Evolutionary conservation across 2,329 filamentous ascomycete genomes (phyloP).

Genomic region (Pyricularia sp.): DNA sequence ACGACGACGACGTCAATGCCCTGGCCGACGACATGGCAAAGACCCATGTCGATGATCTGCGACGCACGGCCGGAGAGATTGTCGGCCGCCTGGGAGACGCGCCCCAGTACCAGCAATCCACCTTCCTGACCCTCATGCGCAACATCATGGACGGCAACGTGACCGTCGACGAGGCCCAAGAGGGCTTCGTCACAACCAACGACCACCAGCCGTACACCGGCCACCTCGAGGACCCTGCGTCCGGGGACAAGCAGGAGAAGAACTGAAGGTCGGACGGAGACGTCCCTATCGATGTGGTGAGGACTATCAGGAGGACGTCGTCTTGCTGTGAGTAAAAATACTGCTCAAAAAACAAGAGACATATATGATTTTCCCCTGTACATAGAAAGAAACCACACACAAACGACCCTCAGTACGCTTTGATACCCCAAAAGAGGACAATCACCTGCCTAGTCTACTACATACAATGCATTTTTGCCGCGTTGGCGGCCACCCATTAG

Average conservation of each 20-base stretch:
- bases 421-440: background rate
- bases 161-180: conserved; percentile 46
- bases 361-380: background rate
- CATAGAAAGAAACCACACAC: background rate
- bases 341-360: background rate
- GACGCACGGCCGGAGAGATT: conserved; percentile 57
- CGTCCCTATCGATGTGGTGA: conserved; percentile 5
- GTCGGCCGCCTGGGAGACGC: conserved; percentile 57
- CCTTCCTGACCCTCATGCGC: conserved; percentile 66
- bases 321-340: background rate
- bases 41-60: conserved; percentile 33
- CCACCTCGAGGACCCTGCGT: conserved; percentile 1
- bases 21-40: conserved; percentile 10
- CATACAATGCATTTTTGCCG: background rate
- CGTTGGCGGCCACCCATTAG: background rate
- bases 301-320: conserved; percentile 2
- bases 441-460: background rate
- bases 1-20: conserved; percentile 5
- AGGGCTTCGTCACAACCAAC: conserved; percentile 14
- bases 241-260: background rate
- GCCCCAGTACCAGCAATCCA: conserved; percentile 66
- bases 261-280: background rate
- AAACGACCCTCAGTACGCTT: background rate
- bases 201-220: conserved; percentile 12
- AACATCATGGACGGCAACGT: conserved; percentile 60